phyloP scores from a whole-genome alignment of 805 yeast genomes.

The Candida verbasci region DNA sequence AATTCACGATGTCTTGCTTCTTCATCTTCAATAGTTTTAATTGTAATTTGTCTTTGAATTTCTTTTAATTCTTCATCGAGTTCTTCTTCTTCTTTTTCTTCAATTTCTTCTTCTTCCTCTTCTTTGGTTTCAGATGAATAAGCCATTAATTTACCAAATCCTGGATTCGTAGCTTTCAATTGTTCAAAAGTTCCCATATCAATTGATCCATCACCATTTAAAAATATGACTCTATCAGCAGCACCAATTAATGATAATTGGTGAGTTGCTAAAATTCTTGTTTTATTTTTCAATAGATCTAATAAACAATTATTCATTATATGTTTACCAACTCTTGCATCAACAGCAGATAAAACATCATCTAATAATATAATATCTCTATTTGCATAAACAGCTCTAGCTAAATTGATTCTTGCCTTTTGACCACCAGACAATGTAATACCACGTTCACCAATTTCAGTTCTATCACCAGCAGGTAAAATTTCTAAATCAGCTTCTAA shows the following conservation, averaged over 20 bases:
- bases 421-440: conserved; percentile 36
- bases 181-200: conserved; percentile 27
- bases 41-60: conserved; percentile 14
- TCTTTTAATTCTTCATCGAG: conserved; percentile 14
- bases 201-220: conserved; percentile 29
- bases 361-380: conserved; percentile 27
- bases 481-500: conserved; percentile 28
- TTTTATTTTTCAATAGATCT: conserved; percentile 23
- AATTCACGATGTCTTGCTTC: conserved; percentile 31
- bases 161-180: conserved; percentile 18
- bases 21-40: conserved; percentile 13
- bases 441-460: conserved; percentile 37
- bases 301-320: conserved; percentile 27
- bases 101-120: conserved; percentile 14
- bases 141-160: conserved; percentile 26
- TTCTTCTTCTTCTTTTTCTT: conserved; percentile 13
- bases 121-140: conserved; percentile 15
- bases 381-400: conserved; percentile 31
- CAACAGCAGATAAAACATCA: conserved; percentile 36
- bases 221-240: conserved; percentile 26
- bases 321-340: conserved; percentile 35
- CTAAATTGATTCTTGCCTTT: conserved; percentile 32
- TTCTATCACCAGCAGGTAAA: conserved; percentile 31
- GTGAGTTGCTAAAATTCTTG: conserved; percentile 36
- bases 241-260: conserved; percentile 30